These are phyloP conservation scores for Globisporangium lucens DNA, from an alignment of 352 stramenopile genomes.

Conservation along the genomic window DNA sequence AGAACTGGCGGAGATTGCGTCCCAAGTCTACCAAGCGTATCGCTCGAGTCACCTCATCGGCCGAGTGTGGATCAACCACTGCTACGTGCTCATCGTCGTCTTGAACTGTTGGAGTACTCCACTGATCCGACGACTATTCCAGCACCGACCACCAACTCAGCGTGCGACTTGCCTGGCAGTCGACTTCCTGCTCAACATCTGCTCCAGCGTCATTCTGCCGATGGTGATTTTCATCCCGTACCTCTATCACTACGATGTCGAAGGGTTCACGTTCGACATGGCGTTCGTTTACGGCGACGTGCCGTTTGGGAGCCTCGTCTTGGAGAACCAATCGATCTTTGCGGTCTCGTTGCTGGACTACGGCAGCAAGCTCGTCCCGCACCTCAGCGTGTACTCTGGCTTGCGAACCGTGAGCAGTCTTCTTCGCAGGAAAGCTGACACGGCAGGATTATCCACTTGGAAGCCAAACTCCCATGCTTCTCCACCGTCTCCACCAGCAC, in stretches of 20 bases:
- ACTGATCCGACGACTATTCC: constrained; percentile 12
- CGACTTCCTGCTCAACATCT: constrained; percentile 21
- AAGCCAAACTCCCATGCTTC: too few relatives aligned
- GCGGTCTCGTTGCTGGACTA: constrained; percentile 11
- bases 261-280: constrained; percentile 30
- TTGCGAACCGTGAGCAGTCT: constrained; percentile 22
- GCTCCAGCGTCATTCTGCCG: constrained; percentile 24
- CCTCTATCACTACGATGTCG: constrained; percentile 25
- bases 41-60: constrained; percentile 16
- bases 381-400: constrained; percentile 26
- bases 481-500: background rate
- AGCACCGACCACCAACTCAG: background rate
- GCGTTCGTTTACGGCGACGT: constrained; percentile 38
- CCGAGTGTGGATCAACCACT: constrained; percentile 19
- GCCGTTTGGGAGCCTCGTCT: constrained; percentile 38
- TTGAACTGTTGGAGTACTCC: constrained; percentile 26
- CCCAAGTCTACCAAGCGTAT: constrained; percentile 15
- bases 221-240: constrained; percentile 36
- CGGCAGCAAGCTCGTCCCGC: constrained; percentile 9
- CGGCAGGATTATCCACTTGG: background rate
- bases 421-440: constrained; percentile 4
- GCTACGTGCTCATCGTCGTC: constrained; percentile 19
- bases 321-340: constrained; percentile 26
- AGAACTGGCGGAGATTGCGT: constrained; percentile 7
- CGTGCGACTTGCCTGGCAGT: constrained; percentile 8